A percentile compares a stretch with the other conserved stretches of the same genome.
phyloP scores from a whole-genome alignment of 2,329 filamentous ascomycete species.

The Fusarium tjaetaba region DNA sequence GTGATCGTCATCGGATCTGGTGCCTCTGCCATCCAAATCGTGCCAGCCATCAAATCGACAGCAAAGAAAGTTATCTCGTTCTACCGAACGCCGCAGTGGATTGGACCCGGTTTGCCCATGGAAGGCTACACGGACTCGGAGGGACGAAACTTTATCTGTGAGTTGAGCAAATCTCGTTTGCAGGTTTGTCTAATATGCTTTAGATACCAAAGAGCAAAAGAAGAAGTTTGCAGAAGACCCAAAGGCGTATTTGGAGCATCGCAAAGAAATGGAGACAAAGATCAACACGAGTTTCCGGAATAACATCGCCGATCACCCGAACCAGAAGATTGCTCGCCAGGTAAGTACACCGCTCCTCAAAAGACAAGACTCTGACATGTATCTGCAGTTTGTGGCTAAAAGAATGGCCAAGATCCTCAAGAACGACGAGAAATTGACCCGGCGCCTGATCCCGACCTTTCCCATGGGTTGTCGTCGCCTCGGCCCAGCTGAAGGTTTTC shows the following conservation, averaged over 20 bases:
- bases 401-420: slow-evolving; percentile 6
- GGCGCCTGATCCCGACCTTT: slow-evolving; percentile 51
- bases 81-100: slow-evolving; percentile 55
- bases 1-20: slow-evolving; percentile 66
- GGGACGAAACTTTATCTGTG: slow-evolving; percentile 10
- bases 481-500: slow-evolving; percentile 57
- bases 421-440: background rate
- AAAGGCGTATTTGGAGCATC: background rate
- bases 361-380: background rate
- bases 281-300: slow-evolving; percentile 4
- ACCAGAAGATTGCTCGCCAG: slow-evolving; percentile 5
- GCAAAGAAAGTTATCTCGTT: slow-evolving; percentile 54
- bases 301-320: slow-evolving; percentile 10
- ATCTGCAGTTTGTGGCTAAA: background rate
- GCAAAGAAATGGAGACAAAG: slow-evolving; percentile 6
- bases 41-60: slow-evolving; percentile 46
- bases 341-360: background rate
- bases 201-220: slow-evolving; percentile 16
- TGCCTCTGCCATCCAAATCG: slow-evolving; percentile 62
- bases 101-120: slow-evolving; percentile 49
- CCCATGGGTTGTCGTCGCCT: slow-evolving; percentile 54
- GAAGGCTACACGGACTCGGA: slow-evolving; percentile 36
- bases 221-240: background rate
- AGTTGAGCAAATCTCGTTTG: rapidly evolving
- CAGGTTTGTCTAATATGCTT: background rate